Evolutionary conservation across 331 rosid genomes (phyloP).

Genomic region (Rhamnella rubrinervis): DNA sequence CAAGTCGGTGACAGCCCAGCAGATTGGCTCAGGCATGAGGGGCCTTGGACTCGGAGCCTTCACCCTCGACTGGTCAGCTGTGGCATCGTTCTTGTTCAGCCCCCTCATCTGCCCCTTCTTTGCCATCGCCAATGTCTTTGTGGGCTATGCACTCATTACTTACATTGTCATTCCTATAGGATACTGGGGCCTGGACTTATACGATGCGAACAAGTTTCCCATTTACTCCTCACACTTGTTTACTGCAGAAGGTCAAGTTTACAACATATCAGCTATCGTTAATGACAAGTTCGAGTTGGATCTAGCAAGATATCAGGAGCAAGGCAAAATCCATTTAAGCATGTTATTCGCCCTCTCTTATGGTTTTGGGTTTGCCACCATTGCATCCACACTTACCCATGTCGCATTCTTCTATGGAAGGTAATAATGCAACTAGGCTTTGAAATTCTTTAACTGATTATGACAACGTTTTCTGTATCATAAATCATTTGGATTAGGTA

Average conservation of each 20-base stretch:
- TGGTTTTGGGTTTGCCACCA: constrained; percentile 82
- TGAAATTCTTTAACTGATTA: not conserved
- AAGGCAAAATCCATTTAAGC: constrained; percentile 69
- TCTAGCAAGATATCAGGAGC: constrained; percentile 40
- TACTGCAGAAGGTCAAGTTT: constrained; percentile 51
- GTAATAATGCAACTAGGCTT: constrained; percentile 22
- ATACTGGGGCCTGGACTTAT: constrained; percentile 69
- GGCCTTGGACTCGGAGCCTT: constrained; percentile 85
- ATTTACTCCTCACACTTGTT: constrained; percentile 78
- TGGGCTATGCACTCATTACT: constrained; percentile 48
- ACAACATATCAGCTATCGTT: constrained; percentile 64
- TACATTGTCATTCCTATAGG: constrained; percentile 60
- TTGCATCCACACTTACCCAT: constrained; percentile 75
- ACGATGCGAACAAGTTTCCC: constrained; percentile 61
- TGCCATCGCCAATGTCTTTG: constrained; percentile 65
- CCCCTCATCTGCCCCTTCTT: constrained; percentile 86
- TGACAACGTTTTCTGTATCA: not conserved
- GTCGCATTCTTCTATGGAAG: constrained; percentile 83
- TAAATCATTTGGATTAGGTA: too few relatives aligned
- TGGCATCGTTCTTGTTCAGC: constrained; percentile 77
- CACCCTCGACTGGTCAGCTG: constrained; percentile 74
- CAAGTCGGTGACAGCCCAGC: constrained; percentile 84
- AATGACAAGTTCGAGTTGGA: constrained; percentile 63
- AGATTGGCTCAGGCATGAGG: constrained; percentile 78
- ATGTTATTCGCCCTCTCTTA: constrained; percentile 72